These are phyloP conservation scores for Sordaria brevicollis DNA, from an alignment of 495 filamentous ascomycete genomes.

Conservation along the genomic window DNA sequence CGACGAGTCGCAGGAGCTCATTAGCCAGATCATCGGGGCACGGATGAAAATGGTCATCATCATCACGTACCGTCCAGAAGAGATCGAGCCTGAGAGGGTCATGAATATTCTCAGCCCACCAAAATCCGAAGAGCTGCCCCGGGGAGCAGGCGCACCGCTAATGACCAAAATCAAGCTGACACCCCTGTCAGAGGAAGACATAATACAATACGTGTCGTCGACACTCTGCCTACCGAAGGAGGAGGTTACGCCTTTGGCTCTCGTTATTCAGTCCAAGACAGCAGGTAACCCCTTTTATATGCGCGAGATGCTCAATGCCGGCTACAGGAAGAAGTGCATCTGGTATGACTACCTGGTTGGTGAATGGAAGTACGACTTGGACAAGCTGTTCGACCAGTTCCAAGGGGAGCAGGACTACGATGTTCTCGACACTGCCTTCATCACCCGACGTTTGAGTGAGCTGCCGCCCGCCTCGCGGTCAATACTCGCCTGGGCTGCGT, in stretches of 20 bases:
- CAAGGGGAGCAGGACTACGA: conserved; percentile 64
- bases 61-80: conserved; percentile 51
- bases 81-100: conserved; percentile 36
- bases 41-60: conserved; percentile 72
- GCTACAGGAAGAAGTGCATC: conserved; percentile 73
- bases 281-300: conserved; percentile 81
- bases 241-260: conserved; percentile 51
- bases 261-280: conserved; percentile 73
- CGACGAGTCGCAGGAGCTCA: conserved; percentile 70
- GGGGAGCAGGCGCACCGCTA: conserved; percentile 26
- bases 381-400: conserved; percentile 73
- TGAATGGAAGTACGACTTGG: conserved; percentile 74
- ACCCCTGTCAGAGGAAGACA: conserved; percentile 63
- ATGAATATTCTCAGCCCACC: conserved; percentile 35
- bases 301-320: conserved; percentile 80
- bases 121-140: conserved; percentile 38
- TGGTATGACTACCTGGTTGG: conserved; percentile 78
- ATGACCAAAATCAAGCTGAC: conserved; percentile 55
- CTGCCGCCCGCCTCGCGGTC: conserved; percentile 57
- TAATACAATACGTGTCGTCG: conserved; percentile 63
- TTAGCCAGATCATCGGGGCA: conserved; percentile 59
- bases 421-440: conserved; percentile 69
- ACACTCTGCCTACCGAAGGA: conserved; percentile 55
- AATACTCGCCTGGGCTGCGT: conserved; percentile 79
- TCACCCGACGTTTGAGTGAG: conserved; percentile 64